Conservation (phyloP, 306 rosid genomes). For the Prunus davidiana region DNA sequence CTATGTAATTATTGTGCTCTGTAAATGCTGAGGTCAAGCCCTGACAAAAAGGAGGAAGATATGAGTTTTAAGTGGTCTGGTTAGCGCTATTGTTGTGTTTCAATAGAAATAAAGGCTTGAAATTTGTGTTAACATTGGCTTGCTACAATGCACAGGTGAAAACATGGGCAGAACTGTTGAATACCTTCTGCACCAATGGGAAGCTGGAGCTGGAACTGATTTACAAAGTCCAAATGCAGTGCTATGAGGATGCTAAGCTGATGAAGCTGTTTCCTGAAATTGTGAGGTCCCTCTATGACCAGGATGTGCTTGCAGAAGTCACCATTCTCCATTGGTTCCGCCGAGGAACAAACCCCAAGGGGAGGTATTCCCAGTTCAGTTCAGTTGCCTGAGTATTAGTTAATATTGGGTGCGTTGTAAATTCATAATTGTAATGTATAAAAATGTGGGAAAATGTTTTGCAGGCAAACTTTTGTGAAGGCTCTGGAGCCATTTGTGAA, state of each 20-base stretch:
- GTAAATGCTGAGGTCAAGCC: background rate
- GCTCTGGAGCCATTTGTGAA: conserved; percentile 91
- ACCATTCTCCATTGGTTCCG: conserved; percentile 97
- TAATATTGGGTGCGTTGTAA: background rate
- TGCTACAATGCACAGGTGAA: conserved; percentile 49
- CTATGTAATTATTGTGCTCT: background rate
- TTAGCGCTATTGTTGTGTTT: too few relatives aligned
- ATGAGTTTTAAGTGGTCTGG: background rate
- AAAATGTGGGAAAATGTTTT: background rate
- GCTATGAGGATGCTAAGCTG: conserved; percentile 99
- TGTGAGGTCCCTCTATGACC: conserved; percentile 86
- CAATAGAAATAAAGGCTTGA: too few relatives aligned
- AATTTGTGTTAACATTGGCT: too few relatives aligned
- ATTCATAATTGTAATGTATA: background rate
- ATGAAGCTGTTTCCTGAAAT: conserved; percentile 97
- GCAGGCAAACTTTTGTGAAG: conserved; percentile 97
- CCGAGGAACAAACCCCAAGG: conserved; percentile 86
- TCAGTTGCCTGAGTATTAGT: too few relatives aligned
- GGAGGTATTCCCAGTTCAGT: conserved; percentile 50
- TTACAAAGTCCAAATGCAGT: conserved; percentile 99
- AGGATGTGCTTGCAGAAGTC: conserved; percentile 96
- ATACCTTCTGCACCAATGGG: conserved; percentile 84
- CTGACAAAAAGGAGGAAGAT: background rate
- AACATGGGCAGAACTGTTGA: conserved; percentile 92
- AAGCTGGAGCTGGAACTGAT: conserved; percentile 96